Percentiles rank a stretch among this genome's conserved stretches.
These are phyloP conservation scores for Helotiales sp. DNA, from an alignment of 2,329 filamentous ascomycete species.

Conservation along the genomic window DNA sequence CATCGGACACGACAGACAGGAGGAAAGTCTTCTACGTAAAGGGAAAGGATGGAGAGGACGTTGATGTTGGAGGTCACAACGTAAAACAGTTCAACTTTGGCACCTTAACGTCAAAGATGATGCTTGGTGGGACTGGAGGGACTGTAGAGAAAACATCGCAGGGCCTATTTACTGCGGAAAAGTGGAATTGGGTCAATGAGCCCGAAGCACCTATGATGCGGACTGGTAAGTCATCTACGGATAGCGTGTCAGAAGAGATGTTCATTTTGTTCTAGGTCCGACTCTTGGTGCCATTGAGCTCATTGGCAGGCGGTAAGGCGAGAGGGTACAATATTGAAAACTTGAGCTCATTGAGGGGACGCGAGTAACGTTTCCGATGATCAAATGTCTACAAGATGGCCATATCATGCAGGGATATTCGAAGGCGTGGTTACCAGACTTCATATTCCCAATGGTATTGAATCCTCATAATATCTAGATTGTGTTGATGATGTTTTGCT, in stretches of 20 bases:
- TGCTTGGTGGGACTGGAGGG: conserved; percentile 48
- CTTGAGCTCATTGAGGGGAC: no score
- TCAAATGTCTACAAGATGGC: no score
- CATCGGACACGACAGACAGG: background rate
- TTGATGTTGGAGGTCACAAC: conserved; percentile 17
- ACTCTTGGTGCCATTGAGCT: background rate
- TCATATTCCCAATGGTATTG: no score
- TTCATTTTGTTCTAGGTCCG: background rate
- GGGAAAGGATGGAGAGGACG: conserved; percentile 17
- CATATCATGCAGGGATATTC: no score
- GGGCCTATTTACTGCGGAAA: conserved; percentile 54
- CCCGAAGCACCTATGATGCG: conserved; percentile 10
- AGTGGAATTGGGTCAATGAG: conserved; percentile 56
- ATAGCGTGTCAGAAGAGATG: no score
- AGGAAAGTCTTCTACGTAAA: conserved; percentile 26
- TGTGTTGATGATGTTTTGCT: no score
- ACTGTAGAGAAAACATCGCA: conserved; percentile 52
- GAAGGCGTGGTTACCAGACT: no score
- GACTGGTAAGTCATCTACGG: conserved; percentile 3
- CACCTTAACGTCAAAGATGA: conserved; percentile 50
- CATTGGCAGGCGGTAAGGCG: background rate
- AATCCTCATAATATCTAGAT: no score
- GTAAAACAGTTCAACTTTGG: conserved; percentile 41
- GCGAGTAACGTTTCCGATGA: no score
- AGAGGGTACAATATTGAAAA: no score